Evolutionary conservation across 371 early-diverging fungal species (phyloP).

Genomic region (Chytridium lagenaria): DNA sequence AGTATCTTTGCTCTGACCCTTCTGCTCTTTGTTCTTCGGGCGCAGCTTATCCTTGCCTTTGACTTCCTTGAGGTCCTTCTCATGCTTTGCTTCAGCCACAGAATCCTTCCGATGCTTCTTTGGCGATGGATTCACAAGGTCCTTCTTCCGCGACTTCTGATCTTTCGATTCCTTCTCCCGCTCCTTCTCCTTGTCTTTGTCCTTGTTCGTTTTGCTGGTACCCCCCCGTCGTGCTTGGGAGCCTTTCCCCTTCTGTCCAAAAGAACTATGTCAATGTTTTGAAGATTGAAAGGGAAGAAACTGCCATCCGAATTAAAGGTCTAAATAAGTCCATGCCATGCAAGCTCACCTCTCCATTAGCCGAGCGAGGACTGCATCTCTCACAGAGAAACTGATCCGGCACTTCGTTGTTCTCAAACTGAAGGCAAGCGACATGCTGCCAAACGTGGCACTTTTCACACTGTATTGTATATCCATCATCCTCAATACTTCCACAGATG

Average conservation of each 20-base stretch:
- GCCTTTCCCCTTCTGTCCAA: conserved; percentile 3
- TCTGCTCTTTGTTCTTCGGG: conserved; percentile 9
- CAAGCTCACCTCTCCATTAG: too few relatives aligned
- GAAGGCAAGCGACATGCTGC: conserved; percentile 94
- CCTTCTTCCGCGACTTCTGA: conserved; percentile 9
- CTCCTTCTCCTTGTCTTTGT: conserved; percentile 14
- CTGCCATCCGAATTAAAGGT: conserved; percentile 4
- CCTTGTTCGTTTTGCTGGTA: neutral
- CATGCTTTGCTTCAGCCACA: conserved; percentile 14
- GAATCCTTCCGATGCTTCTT: conserved; percentile 20
- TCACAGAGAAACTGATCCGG: conserved; percentile 90
- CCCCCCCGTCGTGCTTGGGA: neutral
- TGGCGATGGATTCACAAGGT: conserved; percentile 16
- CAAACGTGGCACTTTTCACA: conserved; percentile 94
- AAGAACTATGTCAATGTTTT: neutral
- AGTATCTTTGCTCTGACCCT: neutral
- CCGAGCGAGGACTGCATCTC: conserved; percentile 71
- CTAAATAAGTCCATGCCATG: conserved; percentile 48
- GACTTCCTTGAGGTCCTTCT: conserved; percentile 14
- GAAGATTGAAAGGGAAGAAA: neutral
- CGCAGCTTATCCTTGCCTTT: conserved; percentile 1
- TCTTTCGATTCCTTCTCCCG: conserved; percentile 13
- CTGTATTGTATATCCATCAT: conserved; percentile 98
- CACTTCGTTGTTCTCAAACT: conserved; percentile 66
- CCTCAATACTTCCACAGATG: conserved; percentile 90